Evolutionary conservation across 176 grass and related monocot species (phyloP).

Genomic region (Typha latifolia): DNA sequence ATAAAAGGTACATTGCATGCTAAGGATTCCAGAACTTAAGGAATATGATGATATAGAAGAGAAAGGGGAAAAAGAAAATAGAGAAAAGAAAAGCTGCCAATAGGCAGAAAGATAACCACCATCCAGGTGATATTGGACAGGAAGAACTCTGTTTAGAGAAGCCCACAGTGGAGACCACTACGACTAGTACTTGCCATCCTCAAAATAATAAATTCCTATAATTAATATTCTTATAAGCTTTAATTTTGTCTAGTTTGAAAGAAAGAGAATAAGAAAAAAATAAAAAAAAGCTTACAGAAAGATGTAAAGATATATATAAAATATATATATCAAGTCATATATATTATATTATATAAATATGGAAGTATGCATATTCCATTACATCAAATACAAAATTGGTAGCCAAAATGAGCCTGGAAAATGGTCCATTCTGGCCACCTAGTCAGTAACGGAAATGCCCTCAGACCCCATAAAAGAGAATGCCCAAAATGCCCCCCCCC

Average conservation of each 20-base stretch:
- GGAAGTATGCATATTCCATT: slow-evolving; percentile 56
- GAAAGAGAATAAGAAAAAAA: slow-evolving; percentile 20
- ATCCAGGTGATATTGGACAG: slow-evolving; percentile 33
- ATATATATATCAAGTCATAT: too few relatives aligned
- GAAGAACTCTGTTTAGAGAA: background rate
- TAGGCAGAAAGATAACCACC: background rate
- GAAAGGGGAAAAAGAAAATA: background rate
- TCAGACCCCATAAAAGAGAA: background rate
- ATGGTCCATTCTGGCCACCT: slow-evolving; percentile 45
- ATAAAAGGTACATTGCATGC: too few relatives aligned
- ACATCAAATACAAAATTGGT: slow-evolving; percentile 90
- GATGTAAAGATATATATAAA: too few relatives aligned
- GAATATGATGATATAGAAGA: background rate
- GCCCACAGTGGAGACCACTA: too few relatives aligned
- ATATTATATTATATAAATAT: slow-evolving; percentile 42
- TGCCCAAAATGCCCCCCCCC: background rate
- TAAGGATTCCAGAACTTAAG: too few relatives aligned
- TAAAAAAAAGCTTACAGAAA: background rate
- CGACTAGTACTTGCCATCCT: too few relatives aligned
- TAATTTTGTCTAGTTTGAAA: background rate
- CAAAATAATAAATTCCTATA: too few relatives aligned
- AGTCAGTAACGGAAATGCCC: slow-evolving; percentile 46
- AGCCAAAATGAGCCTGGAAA: slow-evolving; percentile 37
- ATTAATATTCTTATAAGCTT: too few relatives aligned
- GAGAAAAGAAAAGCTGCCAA: background rate